Base-by-base conservation (phyloP, 2,329 filamentous ascomycete genomes). In the Xylariaceae sp. region DNA sequence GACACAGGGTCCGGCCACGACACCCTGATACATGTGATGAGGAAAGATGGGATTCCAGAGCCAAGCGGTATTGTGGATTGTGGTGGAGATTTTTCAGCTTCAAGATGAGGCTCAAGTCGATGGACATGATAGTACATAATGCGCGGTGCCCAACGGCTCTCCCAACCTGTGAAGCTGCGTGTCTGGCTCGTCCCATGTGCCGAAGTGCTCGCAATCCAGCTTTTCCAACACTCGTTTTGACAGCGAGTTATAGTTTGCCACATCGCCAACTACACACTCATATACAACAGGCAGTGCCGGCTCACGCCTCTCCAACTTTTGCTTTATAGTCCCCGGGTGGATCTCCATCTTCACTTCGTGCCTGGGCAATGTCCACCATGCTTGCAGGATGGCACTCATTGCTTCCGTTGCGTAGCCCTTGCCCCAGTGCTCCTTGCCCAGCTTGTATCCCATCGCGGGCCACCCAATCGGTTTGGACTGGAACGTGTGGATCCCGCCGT, bases 151-250 rank as follows among this genome's bases (percentile, higher is more conserved):
- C 9, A 66, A 18, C 1, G 59, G 55, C 45, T 66, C 45, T 5
- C 63, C 63, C 5, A 62, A 42, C 31, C 51, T 46, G 50, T 64
- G 58, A 5, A 59, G 47, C 22, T 60, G 60, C 10, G 57, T 60
- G 50, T 65, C 59, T 2, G 55, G 58, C 46, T 63, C 63, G 4
- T 57, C 63, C 61, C 60, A 66, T 16, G 59, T 55, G 16, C 45
- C 54, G 13, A 62, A 64, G n/a, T 57, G 47, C 19, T 47, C n/a
- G 45, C 65, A 66, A 2, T 63, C 63, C 2, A 61, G 33, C 42
- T 67, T 66, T 49, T 58, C 55, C 22, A 67, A 53, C 19, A 66
- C 60, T 46, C 47, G 59, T 14, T 46, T 53, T 47, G 63, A 66
- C 41, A 38, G 57, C 6, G 44, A 33, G 42, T 66, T 66, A 22